A percentile compares a stretch with the other conserved stretches of the same genome.
Evolutionary conservation across 768 basidiomycete species (phyloP).

Genomic region (Hericium coralloides): DNA sequence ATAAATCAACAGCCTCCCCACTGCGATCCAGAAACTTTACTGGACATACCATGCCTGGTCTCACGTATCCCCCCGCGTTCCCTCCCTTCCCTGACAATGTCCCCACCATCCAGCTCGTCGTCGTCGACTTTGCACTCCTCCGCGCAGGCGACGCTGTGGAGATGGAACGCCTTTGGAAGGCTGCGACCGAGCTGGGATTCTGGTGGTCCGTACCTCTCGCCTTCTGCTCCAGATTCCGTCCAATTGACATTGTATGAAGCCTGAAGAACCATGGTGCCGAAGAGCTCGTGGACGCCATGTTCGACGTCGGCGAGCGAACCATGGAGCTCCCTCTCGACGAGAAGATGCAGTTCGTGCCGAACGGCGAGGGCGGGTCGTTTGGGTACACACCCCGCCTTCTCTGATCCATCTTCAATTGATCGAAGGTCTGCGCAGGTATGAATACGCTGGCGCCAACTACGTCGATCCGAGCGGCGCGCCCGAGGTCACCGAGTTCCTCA

Average conservation of each 20-base stretch:
- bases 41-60: background rate
- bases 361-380: conserved; percentile 27
- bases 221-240: background rate
- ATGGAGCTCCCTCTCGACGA: conserved; percentile 32
- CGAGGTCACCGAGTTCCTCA: conserved; percentile 25
- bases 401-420: background rate
- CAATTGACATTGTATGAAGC: conserved; percentile 13
- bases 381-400: conserved; percentile 17
- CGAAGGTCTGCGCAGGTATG: conserved; percentile 13
- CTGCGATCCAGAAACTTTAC: too few species aligned
- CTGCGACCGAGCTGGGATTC: conserved; percentile 40
- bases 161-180: conserved; percentile 35
- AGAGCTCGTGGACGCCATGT: conserved; percentile 25
- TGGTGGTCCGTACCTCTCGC: conserved; percentile 37
- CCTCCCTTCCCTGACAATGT: conserved; percentile 39
- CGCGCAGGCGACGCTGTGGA: conserved; percentile 27
- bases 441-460: conserved; percentile 21
- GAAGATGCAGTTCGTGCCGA: conserved; percentile 33
- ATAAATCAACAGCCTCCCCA: too few species aligned
- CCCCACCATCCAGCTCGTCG: conserved; percentile 33
- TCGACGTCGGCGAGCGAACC: conserved; percentile 28
- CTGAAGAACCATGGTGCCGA: conserved; percentile 35
- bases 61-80: conserved; percentile 20
- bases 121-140: conserved; percentile 36
- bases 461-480: conserved; percentile 21